Conservation (phyloP, 148 eudicot genomes). For the Euryodendron excelsum region DNA sequence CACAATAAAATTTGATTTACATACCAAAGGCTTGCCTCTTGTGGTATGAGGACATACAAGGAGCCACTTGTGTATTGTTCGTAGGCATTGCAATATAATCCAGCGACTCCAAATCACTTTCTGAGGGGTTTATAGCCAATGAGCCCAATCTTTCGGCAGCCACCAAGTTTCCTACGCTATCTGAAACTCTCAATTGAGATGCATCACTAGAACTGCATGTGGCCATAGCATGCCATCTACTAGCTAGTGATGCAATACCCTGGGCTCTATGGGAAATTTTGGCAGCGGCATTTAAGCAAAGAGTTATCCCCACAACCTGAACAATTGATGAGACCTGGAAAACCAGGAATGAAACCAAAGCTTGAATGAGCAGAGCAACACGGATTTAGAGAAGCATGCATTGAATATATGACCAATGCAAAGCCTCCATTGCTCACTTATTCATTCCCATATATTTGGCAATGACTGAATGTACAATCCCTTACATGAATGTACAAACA, state of each 20-base stretch:
- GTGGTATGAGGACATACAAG: conserved; percentile 65
- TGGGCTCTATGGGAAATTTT: conserved; percentile 87
- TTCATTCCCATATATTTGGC: background rate
- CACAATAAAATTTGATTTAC: conserved; percentile 10
- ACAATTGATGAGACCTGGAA: conserved; percentile 68
- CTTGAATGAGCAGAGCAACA: background rate
- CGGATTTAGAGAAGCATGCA: background rate
- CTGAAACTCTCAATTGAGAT: conserved; percentile 31
- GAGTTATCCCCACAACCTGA: conserved; percentile 67
- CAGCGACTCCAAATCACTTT: conserved; percentile 70
- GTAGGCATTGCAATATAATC: conserved; percentile 36
- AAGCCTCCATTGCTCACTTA: background rate
- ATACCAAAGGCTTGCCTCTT: conserved; percentile 84
- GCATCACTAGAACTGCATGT: conserved; percentile 48
- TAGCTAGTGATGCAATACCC: conserved; percentile 65
- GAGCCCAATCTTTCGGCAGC: conserved; percentile 25
- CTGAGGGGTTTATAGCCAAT: conserved; percentile 34
- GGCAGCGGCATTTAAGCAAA: conserved; percentile 80
- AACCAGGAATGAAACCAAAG: conserved; percentile 1
- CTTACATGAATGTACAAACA: background rate
- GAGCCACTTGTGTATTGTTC: conserved; percentile 47
- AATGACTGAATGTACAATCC: background rate
- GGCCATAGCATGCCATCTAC: conserved; percentile 74
- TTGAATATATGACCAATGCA: background rate
- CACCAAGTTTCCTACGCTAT: conserved; percentile 31